Conservation (phyloP, 495 filamentous ascomycete genomes). For the Astrothelium macrocarpum region DNA sequence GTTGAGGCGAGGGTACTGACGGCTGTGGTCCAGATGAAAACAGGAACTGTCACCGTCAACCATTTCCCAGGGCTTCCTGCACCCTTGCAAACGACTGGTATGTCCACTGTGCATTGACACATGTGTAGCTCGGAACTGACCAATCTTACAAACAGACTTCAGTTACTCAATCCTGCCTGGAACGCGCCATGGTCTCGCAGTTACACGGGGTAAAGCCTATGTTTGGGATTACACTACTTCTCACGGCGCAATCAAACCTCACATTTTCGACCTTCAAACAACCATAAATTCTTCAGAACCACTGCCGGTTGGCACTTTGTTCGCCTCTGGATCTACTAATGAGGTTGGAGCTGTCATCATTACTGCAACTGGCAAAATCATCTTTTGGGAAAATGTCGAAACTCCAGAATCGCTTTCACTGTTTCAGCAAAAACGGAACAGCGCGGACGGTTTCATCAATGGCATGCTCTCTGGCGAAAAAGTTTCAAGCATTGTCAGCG, state of each 20-base stretch:
- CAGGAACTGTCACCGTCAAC: constrained; percentile 75
- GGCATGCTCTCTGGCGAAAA: constrained; percentile 70
- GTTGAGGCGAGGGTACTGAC: constrained; percentile 5
- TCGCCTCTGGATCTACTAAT: constrained; percentile 59
- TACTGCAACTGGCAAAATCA: constrained; percentile 71
- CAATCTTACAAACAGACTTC: constrained; percentile 14
- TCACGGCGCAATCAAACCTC: constrained; percentile 46
- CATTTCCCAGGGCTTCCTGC: constrained; percentile 70
- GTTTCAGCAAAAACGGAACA: constrained; percentile 63
- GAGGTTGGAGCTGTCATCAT: constrained; percentile 80
- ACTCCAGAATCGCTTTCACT: constrained; percentile 67
- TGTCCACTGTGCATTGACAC: constrained; percentile 7
- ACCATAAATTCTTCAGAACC: constrained; percentile 54
- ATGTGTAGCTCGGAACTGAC: constrained; percentile 5
- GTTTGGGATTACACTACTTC: constrained; percentile 71
- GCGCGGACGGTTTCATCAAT: constrained; percentile 61
- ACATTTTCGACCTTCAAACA: constrained; percentile 64
- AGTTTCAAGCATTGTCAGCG: constrained; percentile 65
- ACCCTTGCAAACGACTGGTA: constrained; percentile 13
- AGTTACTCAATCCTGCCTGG: constrained; percentile 11
- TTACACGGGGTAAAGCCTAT: constrained; percentile 70
- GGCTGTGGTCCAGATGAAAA: constrained; percentile 56
- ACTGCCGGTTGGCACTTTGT: constrained; percentile 69
- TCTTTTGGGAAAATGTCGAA: constrained; percentile 91
- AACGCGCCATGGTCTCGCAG: constrained; percentile 54